Evolutionary conservation across 306 rosid species (phyloP).

Genomic region (Acacia melanoxylon): DNA sequence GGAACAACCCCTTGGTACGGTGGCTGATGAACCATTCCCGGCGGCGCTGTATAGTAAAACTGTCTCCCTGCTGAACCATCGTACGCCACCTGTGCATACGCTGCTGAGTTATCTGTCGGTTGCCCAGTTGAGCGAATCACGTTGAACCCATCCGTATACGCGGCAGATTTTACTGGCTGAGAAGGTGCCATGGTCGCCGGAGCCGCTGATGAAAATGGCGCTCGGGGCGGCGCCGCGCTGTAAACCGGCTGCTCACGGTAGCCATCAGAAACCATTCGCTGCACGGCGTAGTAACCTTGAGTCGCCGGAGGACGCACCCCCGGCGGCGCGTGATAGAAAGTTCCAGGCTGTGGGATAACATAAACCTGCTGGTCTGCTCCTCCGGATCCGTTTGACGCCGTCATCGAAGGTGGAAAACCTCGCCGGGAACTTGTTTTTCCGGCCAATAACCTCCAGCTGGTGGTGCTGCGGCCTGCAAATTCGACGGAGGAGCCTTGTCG

Average conservation of each 20-base stretch:
- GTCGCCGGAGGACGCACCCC: constrained; percentile 48
- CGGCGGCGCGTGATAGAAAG: constrained; percentile 57
- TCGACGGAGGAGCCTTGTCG: constrained; percentile 51
- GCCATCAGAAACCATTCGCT: constrained; percentile 56
- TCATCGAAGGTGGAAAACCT: constrained; percentile 38
- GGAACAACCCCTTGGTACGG: constrained; percentile 51
- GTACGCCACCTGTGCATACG: constrained; percentile 50
- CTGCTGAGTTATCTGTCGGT: constrained; percentile 31
- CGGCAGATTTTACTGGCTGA: constrained; percentile 46
- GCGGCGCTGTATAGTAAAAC: constrained; percentile 65
- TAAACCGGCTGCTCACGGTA: constrained; percentile 79
- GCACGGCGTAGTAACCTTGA: constrained; percentile 76
- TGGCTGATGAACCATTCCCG: constrained; percentile 45
- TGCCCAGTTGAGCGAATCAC: constrained; percentile 42
- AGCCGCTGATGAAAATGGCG: constrained; percentile 32
- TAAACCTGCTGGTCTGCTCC: constrained; percentile 61
- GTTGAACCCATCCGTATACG: constrained; percentile 59
- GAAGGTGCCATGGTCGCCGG: constrained; percentile 41
- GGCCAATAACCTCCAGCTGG: constrained; percentile 56
- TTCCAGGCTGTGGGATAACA: constrained; percentile 56
- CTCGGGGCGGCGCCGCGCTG: constrained; percentile 36
- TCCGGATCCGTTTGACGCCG: constrained; percentile 40
- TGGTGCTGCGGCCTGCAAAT: constrained; percentile 27
- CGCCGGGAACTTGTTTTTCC: constrained; percentile 57
- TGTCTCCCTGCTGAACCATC: constrained; percentile 75